Base-by-base conservation (phyloP, 2,329 filamentous ascomycete genomes). In the Cordyceps javanica region DNA sequence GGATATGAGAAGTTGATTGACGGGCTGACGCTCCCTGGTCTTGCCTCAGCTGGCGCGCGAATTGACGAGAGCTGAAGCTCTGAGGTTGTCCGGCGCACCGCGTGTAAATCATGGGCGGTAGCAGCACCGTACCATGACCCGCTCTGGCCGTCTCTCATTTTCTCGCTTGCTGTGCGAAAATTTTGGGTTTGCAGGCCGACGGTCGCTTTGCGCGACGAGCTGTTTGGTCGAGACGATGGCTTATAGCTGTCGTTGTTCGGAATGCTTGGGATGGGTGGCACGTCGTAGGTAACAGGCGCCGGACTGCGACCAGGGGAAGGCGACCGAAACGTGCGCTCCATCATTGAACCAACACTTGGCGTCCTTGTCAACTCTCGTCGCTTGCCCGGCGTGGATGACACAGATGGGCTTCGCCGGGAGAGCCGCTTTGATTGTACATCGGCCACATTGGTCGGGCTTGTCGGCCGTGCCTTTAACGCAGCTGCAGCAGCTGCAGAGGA, bases 351-450 rank as follows among this genome's bases (percentile, higher is more conserved):
- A 28, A 82, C 82, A 72, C 92, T 95, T 57, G 78, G 81, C 38
- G 81, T 78, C 66, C 90, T 79, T 61, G 86, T 80, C 60, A 92
- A 74, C 54, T 76, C 75, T 62, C 72, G 63, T 63, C 73, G 70
- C 59, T 74, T 68, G 46, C 80, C 83, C 36, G 77, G 79, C 49
- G 82, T 76, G 5, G 90, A 93, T 2, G 89, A 89, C 42, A 82
- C 73, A 1, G 91, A 96, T 53, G 80, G 80, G 70, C 81, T 85
- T 61, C 91, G 85, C 65, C 90, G 84, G 60, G 84, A 71, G 68
- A 88, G 92, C 68, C 92, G 88, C 76, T 93, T 96, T 6, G 93
- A 96, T 72, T 96, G 88, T 45, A 95, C 84, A 67, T 91, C 85
- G 69, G 85, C 87, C 58, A 96, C 87, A 64, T 86, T 86, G 53